These are phyloP conservation scores for Blumeriella jaapii DNA, from an alignment of 2,329 filamentous ascomycete species.

Conservation along the genomic window DNA sequence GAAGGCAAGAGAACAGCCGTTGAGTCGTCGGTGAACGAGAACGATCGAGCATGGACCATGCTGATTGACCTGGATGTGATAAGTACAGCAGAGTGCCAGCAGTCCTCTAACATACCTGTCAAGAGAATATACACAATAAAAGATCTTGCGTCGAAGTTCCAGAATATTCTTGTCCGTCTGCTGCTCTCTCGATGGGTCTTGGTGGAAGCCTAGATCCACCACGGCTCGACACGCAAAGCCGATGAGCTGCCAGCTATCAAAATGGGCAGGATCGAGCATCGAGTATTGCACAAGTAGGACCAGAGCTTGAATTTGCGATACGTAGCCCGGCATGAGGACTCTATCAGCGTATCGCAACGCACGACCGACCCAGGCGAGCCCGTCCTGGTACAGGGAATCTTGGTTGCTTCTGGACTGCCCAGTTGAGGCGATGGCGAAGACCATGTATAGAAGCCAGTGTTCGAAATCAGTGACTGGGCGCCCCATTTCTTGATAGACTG, in stretches of 20 bases:
- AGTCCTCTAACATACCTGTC: constrained; percentile 51
- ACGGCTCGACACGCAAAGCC: constrained; percentile 81
- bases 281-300: constrained; percentile 81
- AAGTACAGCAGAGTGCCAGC: constrained; percentile 4
- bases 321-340: constrained; percentile 74
- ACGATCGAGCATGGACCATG: constrained; percentile 75
- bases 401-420: constrained; percentile 60
- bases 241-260: constrained; percentile 88
- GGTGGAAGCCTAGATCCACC: constrained; percentile 84
- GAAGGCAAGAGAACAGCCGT: constrained; percentile 69
- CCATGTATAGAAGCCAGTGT: constrained; percentile 80
- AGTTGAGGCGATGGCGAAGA: constrained; percentile 70
- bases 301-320: constrained; percentile 77
- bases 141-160: constrained; percentile 71
- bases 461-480: constrained; percentile 54
- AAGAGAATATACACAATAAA: constrained; percentile 81
- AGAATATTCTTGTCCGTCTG: constrained; percentile 56
- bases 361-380: constrained; percentile 43
- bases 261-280: constrained; percentile 79
- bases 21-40: constrained; percentile 88
- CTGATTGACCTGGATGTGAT: constrained; percentile 57
- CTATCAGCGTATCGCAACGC: constrained; percentile 71
- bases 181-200: constrained; percentile 68
- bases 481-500: constrained; percentile 62
- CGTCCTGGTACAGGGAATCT: constrained; percentile 48